Conservation (phyloP, 108 stramenopile species). For the Parietichytrium sp. region DNA sequence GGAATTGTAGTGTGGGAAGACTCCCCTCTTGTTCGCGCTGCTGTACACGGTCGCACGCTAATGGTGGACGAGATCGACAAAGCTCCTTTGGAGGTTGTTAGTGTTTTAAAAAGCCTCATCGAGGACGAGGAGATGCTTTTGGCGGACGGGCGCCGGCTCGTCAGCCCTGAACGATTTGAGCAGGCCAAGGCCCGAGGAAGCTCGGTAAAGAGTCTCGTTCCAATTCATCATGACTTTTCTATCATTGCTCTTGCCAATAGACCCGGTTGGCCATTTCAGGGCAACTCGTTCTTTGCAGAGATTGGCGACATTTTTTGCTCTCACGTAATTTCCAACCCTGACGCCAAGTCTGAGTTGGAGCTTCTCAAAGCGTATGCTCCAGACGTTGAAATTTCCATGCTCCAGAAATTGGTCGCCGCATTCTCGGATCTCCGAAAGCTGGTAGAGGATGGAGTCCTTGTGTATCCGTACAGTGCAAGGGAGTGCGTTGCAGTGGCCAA, state of each 20-base stretch:
- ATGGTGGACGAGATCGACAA: conserved; percentile 91
- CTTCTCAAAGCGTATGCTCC: conserved; percentile 71
- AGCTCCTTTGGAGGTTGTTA: conserved; percentile 80
- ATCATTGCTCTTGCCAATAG: conserved; percentile 79
- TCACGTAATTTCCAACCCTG: conserved; percentile 64
- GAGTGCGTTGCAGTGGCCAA: conserved; percentile 77
- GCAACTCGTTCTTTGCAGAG: conserved; percentile 74
- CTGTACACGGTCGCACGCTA: conserved; percentile 66
- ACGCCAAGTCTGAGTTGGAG: conserved; percentile 62
- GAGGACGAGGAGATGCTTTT: conserved; percentile 81
- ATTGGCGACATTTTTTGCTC: conserved; percentile 76
- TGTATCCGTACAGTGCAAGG: conserved; percentile 75
- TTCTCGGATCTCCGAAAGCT: conserved; percentile 71
- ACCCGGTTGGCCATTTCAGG: conserved; percentile 82
- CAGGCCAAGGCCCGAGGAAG: neutral
- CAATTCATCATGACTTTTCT: conserved; percentile 73
- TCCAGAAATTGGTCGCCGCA: conserved; percentile 58
- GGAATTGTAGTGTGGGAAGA: conserved; percentile 74
- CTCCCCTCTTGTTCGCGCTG: conserved; percentile 77
- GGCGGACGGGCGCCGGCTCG: conserved; percentile 71
- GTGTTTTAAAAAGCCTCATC: conserved; percentile 74
- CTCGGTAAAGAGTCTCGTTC: conserved; percentile 47
- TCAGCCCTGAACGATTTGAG: neutral
- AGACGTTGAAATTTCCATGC: conserved; percentile 47
- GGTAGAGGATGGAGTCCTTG: conserved; percentile 64